A percentile compares a stretch with the other conserved stretches of the same genome.
Conservation (phyloP, 2,329 filamentous ascomycete species). For the Bertia moriformis region DNA sequence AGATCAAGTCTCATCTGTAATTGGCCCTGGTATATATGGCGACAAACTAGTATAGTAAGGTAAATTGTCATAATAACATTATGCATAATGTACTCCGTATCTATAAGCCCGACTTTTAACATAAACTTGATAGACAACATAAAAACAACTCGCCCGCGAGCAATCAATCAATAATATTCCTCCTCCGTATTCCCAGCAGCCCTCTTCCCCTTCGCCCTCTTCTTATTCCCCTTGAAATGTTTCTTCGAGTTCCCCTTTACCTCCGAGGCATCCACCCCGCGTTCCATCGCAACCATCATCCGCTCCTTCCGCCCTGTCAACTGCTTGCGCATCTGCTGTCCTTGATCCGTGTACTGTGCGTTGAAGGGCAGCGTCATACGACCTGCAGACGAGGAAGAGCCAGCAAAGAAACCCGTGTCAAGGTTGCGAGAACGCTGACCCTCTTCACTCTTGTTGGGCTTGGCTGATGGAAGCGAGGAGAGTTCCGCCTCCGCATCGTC, state of each 20-base stretch:
- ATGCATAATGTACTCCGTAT: no score
- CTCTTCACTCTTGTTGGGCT: background rate
- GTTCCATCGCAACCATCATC: background rate
- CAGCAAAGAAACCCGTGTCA: background rate
- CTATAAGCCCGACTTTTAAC: no score
- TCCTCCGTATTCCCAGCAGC: background rate
- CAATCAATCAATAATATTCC: background rate
- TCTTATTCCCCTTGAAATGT: slow-evolving; percentile 1
- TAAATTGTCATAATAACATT: no score
- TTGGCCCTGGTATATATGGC: no score
- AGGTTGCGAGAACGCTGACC: background rate
- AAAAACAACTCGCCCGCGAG: background rate
- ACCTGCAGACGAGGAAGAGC: background rate
- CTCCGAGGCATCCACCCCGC: background rate
- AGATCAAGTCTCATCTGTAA: slow-evolving; percentile 28
- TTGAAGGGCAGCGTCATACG: background rate
- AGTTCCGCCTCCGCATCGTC: slow-evolving; percentile 20
- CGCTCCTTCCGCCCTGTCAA: background rate
- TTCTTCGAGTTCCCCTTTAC: background rate
- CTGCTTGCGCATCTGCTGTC: slow-evolving; percentile 1
- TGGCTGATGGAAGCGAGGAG: background rate
- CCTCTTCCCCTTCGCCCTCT: background rate
- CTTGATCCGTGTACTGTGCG: background rate
- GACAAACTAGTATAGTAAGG: no score
- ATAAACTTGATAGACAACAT: no score